Evolutionary conservation across 192 early-diverging fungal species (phyloP).

Genomic region (Umbelopsis ramanniana): DNA sequence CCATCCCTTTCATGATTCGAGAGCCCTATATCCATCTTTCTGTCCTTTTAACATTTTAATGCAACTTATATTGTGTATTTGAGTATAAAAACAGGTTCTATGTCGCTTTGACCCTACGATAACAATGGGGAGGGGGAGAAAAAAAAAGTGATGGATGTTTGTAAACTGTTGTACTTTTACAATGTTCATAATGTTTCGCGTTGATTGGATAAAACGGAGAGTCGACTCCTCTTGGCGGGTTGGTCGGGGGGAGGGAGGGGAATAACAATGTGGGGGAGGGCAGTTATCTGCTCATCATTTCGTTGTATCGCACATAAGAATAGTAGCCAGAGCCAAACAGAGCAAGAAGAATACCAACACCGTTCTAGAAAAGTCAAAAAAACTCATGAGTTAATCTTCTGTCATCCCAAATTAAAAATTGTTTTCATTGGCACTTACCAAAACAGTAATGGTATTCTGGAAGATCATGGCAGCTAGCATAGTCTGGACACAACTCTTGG

Average conservation of each 20-base stretch:
- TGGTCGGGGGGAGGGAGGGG: too few species aligned
- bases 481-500: conserved; percentile 70
- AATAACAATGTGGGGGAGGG: neutral
- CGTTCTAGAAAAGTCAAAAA: conserved; percentile 48
- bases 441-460: conserved; percentile 61
- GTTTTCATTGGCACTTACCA: conserved; percentile 48
- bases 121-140: neutral
- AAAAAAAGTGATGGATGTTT: neutral
- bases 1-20: too few species aligned
- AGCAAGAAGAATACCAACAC: conserved; percentile 58
- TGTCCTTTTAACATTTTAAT: conserved; percentile 3
- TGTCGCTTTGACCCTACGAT: neutral
- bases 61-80: neutral
- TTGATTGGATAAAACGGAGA: neutral
- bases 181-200: neutral
- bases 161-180: neutral
- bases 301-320: conserved; percentile 60
- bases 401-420: neutral
- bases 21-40: too few species aligned
- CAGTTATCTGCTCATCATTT: conserved; percentile 56
- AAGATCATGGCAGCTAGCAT: conserved; percentile 64
- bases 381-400: neutral
- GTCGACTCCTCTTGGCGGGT: too few species aligned
- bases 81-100: conserved; percentile 5
- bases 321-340: conserved; percentile 62